These are phyloP conservation scores for Dioscorea cayenensis DNA, from an alignment of 116 monocot species.

Conservation along the genomic window DNA sequence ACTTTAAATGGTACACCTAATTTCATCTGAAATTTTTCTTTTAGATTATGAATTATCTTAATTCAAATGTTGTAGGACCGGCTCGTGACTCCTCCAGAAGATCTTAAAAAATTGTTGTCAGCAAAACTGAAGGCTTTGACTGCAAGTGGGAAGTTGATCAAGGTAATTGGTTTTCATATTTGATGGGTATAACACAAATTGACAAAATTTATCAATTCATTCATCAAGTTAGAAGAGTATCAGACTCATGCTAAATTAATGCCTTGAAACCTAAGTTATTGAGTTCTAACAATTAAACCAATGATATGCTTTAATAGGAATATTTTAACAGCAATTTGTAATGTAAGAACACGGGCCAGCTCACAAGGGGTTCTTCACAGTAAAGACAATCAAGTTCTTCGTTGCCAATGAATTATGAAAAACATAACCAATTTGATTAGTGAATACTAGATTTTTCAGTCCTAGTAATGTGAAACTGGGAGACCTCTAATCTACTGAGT, in stretches of 20 bases:
- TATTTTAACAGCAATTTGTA: too few species aligned
- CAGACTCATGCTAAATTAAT: background rate
- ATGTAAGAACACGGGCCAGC: too few species aligned
- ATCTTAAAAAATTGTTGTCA: slow-evolving; percentile 55
- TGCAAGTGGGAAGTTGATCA: slow-evolving; percentile 51
- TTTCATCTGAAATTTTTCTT: background rate
- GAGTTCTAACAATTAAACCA: background rate
- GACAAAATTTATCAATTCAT: background rate
- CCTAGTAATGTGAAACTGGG: too few species aligned
- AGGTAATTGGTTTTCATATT: slow-evolving; percentile 36
- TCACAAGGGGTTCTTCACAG: too few species aligned
- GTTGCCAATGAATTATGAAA: too few species aligned
- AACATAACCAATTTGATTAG: too few species aligned
- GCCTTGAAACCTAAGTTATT: too few species aligned
- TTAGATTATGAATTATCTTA: slow-evolving; percentile 3
- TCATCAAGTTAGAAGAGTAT: background rate
- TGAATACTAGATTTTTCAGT: too few species aligned
- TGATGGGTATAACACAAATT: background rate
- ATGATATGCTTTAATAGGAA: too few species aligned
- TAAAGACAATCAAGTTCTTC: too few species aligned
- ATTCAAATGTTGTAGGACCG: slow-evolving; percentile 38
- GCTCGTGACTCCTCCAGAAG: slow-evolving; percentile 39
- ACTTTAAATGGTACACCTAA: too few species aligned
- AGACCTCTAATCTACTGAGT: too few species aligned
- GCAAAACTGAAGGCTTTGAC: slow-evolving; percentile 53